Percentiles rank a stretch among this genome's conserved stretches.
Evolutionary conservation across 192 early-diverging fungal genomes (phyloP).

Genomic region (Mortierella antarctica): DNA sequence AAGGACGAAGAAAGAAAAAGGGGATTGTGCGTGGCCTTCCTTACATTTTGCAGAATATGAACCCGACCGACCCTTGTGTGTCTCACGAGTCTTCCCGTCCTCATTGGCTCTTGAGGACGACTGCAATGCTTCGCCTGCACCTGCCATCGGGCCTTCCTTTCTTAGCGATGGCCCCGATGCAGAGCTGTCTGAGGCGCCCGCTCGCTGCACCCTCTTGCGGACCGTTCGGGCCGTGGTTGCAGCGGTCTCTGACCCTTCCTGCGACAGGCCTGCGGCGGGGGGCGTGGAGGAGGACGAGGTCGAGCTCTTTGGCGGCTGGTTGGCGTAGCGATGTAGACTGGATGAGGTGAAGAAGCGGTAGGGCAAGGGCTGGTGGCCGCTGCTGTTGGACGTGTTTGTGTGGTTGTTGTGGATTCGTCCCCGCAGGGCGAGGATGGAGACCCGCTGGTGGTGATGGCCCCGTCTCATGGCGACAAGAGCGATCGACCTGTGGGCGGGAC

Average conservation of each 20-base stretch:
- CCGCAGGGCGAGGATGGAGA: background rate
- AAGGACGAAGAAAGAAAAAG: background rate
- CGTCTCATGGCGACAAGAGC: conserved; percentile 15
- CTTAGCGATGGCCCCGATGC: too few relatives aligned
- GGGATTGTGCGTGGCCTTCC: background rate
- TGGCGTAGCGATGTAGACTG: conserved; percentile 6
- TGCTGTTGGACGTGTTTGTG: conserved; percentile 21
- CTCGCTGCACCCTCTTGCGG: conserved; percentile 16
- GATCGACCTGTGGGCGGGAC: conserved; percentile 19
- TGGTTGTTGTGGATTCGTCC: conserved; percentile 27
- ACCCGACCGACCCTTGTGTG: conserved; percentile 2
- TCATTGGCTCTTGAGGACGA: background rate
- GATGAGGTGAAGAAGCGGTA: conserved; percentile 45
- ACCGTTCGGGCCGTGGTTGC: conserved; percentile 8
- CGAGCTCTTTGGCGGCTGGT: conserved; percentile 35
- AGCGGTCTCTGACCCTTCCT: conserved; percentile 1
- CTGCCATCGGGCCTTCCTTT: background rate
- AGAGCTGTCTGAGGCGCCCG: too few relatives aligned
- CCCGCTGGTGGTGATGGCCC: conserved; percentile 12
- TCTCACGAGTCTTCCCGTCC: conserved; percentile 14
- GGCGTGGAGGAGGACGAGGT: conserved; percentile 12
- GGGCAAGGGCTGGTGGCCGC: conserved; percentile 7
- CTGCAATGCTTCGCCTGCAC: background rate
- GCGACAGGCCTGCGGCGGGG: background rate
- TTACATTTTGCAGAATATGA: conserved; percentile 34